phyloP scores from a whole-genome alignment of 2,329 filamentous ascomycete species.

The Thermothelomyces thermophilus region DNA sequence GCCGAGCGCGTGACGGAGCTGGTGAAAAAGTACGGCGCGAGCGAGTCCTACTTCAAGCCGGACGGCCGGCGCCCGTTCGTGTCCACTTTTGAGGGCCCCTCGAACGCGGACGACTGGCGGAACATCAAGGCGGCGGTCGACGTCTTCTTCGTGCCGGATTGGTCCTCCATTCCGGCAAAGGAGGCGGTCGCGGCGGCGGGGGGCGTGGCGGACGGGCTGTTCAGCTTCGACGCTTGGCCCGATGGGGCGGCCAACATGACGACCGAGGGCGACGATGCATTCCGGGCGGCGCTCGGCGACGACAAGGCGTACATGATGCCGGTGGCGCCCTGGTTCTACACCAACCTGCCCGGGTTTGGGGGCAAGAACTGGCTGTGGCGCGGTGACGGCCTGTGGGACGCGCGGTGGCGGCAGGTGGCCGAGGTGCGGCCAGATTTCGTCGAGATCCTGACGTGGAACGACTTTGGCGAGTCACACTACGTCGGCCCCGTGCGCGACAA shows the following conservation, averaged over 20 bases:
- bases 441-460: constrained; percentile 40
- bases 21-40: constrained; percentile 24
- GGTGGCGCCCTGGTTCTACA: constrained; percentile 54
- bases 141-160: constrained; percentile 41
- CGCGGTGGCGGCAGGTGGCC: constrained; percentile 50
- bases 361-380: constrained; percentile 58
- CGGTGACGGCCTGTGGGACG: constrained; percentile 55
- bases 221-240: constrained; percentile 36
- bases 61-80: constrained; percentile 38
- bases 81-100: constrained; percentile 45
- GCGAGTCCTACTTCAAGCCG: constrained; percentile 27
- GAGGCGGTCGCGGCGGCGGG: constrained; percentile 19
- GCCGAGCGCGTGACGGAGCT: constrained; percentile 24
- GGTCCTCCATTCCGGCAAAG: constrained; percentile 32
- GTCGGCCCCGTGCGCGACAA: constrained; percentile 41
- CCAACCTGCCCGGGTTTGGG: constrained; percentile 47
- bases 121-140: constrained; percentile 30
- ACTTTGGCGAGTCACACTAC: constrained; percentile 49
- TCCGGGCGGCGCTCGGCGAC: constrained; percentile 27
- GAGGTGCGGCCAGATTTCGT: constrained; percentile 29
- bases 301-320: constrained; percentile 45
- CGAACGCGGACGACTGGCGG: constrained; percentile 38
- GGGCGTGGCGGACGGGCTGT: constrained; percentile 32
- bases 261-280: constrained; percentile 25
- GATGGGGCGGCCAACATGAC: constrained; percentile 28